Base-by-base conservation (phyloP, 129 eudicot species). In the Saussurea involucrata region DNA sequence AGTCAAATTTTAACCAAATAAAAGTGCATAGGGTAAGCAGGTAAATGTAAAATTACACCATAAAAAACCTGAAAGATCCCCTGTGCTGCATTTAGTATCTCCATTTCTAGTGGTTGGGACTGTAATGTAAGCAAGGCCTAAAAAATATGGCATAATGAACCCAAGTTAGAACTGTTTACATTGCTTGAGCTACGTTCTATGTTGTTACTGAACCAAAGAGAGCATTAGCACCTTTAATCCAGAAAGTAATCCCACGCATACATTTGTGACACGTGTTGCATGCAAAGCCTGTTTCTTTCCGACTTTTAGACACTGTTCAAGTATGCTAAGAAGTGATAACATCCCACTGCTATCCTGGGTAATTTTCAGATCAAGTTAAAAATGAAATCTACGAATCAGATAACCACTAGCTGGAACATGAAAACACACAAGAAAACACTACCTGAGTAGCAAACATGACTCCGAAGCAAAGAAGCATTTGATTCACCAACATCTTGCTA, bases 401-500 rank as follows among this genome's bases (percentile, higher is more conserved):
- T 24, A 72, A 22, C 49, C 58, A 63, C 4, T 28, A 13, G 9
- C 64, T 69, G 72, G 68, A 42, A 55, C 76, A 53, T 20, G 15
- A 75, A 72, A 11, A 13, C 55, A 76, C 57, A 28, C 65, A 74
- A 81, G 58, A 79, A 76, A 79, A 76, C 69, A 79, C 69, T 81
- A 95, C 98, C 96, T 89, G 94, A 82, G 88, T 85, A 76, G 98
- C 97, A 85, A 95, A 89, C 86, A 95, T 87, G 61, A 78, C 81
- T 36, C 98, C 98, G 71, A 95, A 91, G 83, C 92, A 89, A 81
- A 89, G 94, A 60, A 95, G 93, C 98, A 80, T 95, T 74, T 91
- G 96, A 85, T 95, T 95, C 78, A 95, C 96, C 92, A 91, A 83
- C 96, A 95, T 89, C 91, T 95, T 95, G 86, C 91, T 88, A 65